Conservation (phyloP, 1,284 basidiomycete species). For the Cryptococcus maquisensis region DNA sequence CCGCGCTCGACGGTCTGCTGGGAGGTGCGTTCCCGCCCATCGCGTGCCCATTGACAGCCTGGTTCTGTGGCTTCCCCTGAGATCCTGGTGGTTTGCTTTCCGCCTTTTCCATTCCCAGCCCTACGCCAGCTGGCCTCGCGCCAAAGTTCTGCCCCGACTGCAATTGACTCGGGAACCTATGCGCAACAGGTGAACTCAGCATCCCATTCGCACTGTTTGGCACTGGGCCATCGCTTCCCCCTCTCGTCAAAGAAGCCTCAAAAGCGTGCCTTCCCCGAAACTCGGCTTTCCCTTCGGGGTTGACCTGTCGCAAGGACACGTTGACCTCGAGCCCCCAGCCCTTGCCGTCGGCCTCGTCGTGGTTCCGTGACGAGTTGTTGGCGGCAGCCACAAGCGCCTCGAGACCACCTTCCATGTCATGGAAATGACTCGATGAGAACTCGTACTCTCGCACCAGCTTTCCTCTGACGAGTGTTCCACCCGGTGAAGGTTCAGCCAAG, state of each 20-base stretch:
- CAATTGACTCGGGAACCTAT: not conserved
- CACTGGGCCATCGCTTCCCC: not conserved
- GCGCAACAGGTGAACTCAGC: conserved; percentile 2
- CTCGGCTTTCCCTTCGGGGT: conserved; percentile 36
- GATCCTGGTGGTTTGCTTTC: too few species aligned
- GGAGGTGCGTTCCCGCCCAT: too few species aligned
- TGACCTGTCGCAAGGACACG: conserved; percentile 37
- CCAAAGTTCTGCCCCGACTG: not conserved
- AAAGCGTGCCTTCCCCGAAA: conserved; percentile 35
- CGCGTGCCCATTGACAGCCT: not conserved
- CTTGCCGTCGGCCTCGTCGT: conserved; percentile 33
- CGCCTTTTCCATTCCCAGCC: too few species aligned
- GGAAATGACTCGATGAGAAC: conserved; percentile 30
- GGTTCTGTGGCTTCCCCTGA: not conserved
- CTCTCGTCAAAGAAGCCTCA: conserved; percentile 31
- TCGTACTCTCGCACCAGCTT: conserved; percentile 36
- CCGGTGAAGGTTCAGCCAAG: conserved; percentile 25
- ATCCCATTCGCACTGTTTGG: conserved; percentile 1
- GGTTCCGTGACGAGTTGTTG: not conserved
- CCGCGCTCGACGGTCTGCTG: too few species aligned
- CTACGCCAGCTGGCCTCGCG: not conserved
- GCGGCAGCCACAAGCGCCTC: conserved; percentile 42
- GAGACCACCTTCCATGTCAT: conserved; percentile 30
- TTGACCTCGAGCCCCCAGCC: conserved; percentile 45
- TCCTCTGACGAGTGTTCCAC: conserved; percentile 35